Evolutionary conservation across 257 asterid genomes (phyloP), one percentile per base, ranked within the genome.

Genomic region (Coffea canephora): DNA sequence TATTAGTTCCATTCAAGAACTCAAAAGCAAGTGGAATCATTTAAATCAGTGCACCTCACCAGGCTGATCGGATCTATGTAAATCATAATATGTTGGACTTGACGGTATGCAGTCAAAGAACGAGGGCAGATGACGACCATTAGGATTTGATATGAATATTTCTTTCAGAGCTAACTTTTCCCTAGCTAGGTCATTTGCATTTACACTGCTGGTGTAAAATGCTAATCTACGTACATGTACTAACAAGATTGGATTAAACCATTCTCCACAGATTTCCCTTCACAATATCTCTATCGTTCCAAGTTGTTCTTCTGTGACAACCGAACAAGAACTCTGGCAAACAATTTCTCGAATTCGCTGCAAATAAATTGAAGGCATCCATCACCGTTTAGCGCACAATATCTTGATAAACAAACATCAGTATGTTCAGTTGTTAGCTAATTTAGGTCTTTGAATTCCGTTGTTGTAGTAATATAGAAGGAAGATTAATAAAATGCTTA

Each of bases 1-100:
- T 62, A 8, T 19, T 10, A 27, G 67, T 34, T 66, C 15, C 13
- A 66, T 70, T 77, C 73, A 48, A 77, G 73, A 66, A 48, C 74
- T 48, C 12, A 27, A 27, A 46, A 48, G 45, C 27, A 18, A 66
- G 13, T 77, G 74, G 80, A 49, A 75, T 55, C 50, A 57, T 36
- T 75, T 8, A 54, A 39, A 1, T 39, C 1, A 39, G 7, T 3
- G 21, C 19, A 27, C 4, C 2, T 19, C 6, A 0, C 6, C 23
- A 7, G 18, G 12, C 43, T 45, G 25, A 62, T 36, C 71, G 5
- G 71, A 76, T 76, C 71, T 62, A 75, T 31, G 57, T 34, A 34
- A 74, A 46, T 52, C 23, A 3, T 62, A 65, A 62, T 8, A 12
- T 65, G 70, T 13, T 27, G 16, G 1, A 12, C 3, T 25, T 2